A percentile compares a stretch with the other conserved stretches of the same genome.
These are phyloP conservation scores for Cladosporium oxysporum DNA, from an alignment of 2,329 filamentous ascomycete species.

Conservation along the genomic window DNA sequence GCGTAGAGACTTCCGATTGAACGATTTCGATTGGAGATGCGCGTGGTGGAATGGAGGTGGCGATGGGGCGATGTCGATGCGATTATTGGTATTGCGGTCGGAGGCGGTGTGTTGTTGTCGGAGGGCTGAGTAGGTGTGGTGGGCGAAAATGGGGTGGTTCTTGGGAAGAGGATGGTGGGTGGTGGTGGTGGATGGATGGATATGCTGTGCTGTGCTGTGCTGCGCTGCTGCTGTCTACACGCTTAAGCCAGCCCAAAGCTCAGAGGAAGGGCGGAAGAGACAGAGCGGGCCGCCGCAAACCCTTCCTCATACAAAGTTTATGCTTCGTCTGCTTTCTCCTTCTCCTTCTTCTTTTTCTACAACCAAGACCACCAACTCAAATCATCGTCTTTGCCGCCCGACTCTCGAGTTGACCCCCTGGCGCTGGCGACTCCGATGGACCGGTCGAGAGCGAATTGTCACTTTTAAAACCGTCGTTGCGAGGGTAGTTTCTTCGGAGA, in stretches of 20 bases:
- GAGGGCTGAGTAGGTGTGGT: neutral
- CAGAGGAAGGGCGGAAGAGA: slow-evolving; percentile 10
- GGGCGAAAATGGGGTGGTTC: slow-evolving; percentile 5
- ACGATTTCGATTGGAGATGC: slow-evolving; percentile 8
- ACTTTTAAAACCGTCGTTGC: slow-evolving; percentile 82
- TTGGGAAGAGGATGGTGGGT: neutral
- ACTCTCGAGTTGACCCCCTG: slow-evolving; percentile 47
- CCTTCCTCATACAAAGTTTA: slow-evolving; percentile 37
- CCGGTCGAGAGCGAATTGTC: slow-evolving; percentile 68
- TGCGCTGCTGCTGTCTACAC: slow-evolving; percentile 9
- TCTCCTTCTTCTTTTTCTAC: slow-evolving; percentile 3
- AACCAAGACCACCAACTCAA: slow-evolving; percentile 71
- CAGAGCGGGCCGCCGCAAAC: slow-evolving; percentile 27
- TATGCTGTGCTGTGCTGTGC: slow-evolving; percentile 1
- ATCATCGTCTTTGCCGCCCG: slow-evolving; percentile 65
- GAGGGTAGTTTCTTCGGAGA: slow-evolving; percentile 59
- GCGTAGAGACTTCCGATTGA: slow-evolving; percentile 19
- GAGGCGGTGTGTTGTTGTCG: neutral
- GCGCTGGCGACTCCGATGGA: slow-evolving; percentile 70
- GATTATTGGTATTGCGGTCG: slow-evolving; percentile 2
- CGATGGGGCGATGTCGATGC: neutral
- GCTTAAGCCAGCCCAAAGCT: slow-evolving; percentile 14
- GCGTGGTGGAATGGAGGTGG: neutral
- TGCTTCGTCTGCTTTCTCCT: neutral
- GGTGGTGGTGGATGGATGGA: slow-evolving; percentile 12